A percentile compares a stretch with the other conserved stretches of the same genome.
phyloP scores from a whole-genome alignment of 257 asterid species.

The Solanum appendiculatum region DNA sequence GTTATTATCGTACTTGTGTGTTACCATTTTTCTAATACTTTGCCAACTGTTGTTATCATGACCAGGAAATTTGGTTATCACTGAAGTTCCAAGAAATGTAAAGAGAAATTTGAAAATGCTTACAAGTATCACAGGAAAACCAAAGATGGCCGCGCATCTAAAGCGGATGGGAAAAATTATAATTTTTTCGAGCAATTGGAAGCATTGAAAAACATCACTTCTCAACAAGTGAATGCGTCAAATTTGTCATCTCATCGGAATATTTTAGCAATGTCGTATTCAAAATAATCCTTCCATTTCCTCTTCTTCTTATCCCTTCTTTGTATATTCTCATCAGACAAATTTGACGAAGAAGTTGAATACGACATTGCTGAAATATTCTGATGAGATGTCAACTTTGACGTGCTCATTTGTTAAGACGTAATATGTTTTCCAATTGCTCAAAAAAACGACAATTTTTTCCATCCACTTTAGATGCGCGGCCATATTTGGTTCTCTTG shows the following conservation, averaged over 20 bases:
- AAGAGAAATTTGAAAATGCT: constrained; percentile 78
- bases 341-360: constrained; percentile 36
- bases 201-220: constrained; percentile 44
- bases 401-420: neutral
- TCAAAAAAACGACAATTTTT: constrained; percentile 78
- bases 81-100: constrained; percentile 74
- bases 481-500: constrained; percentile 73
- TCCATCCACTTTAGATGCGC: constrained; percentile 68
- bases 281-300: neutral
- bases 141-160: constrained; percentile 63
- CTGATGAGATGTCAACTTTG: constrained; percentile 1
- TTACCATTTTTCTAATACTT: neutral
- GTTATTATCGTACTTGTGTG: neutral
- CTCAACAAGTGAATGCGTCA: neutral
- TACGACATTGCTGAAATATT: constrained; percentile 18
- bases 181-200: constrained; percentile 77
- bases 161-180: constrained; percentile 71
- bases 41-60: constrained; percentile 5
- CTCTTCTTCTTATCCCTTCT: neutral
- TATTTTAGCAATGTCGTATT: neutral
- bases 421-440: constrained; percentile 45
- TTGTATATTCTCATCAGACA: neutral
- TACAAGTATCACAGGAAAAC: constrained; percentile 87
- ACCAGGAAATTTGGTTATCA: constrained; percentile 74
- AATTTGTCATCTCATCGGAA: constrained; percentile 10